Percentiles rank a stretch among this genome's conserved stretches.
Conservation (phyloP, 2,329 filamentous ascomycete genomes). For the Helminthosporium solani region DNA sequence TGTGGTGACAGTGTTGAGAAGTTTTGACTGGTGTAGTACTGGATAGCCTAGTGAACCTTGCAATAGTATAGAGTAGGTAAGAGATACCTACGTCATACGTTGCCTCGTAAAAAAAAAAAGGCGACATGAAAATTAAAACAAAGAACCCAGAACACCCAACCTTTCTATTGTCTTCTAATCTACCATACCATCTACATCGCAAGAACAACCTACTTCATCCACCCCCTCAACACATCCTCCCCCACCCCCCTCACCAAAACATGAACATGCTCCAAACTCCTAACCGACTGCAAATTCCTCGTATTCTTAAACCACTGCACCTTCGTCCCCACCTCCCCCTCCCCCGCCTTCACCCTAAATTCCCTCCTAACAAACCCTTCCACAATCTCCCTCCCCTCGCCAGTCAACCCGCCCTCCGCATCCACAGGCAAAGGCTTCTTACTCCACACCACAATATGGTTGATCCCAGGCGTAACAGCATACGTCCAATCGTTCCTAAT, state of each 20-base stretch:
- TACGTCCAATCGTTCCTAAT: slow-evolving; percentile 66
- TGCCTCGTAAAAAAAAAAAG: too few relatives aligned
- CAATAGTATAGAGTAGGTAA: too few relatives aligned
- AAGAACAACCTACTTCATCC: slow-evolving; percentile 32
- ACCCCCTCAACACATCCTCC: slow-evolving; percentile 47
- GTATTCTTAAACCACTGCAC: slow-evolving; percentile 68
- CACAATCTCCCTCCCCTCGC: slow-evolving; percentile 28
- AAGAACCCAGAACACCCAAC: too few relatives aligned
- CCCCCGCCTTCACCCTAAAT: slow-evolving; percentile 48
- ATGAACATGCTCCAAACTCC: slow-evolving; percentile 72
- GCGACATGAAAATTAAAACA: too few relatives aligned
- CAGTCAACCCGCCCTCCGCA: slow-evolving; percentile 33
- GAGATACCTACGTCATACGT: too few relatives aligned
- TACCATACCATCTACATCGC: too few relatives aligned
- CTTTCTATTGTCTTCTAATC: too few relatives aligned
- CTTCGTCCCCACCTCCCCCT: slow-evolving; percentile 44
- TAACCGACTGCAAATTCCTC: slow-evolving; percentile 60
- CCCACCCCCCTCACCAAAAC: slow-evolving; percentile 69
- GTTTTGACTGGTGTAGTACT: too few relatives aligned
- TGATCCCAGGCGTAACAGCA: slow-evolving; percentile 55
- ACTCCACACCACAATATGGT: slow-evolving; percentile 59
- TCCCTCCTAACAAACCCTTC: slow-evolving; percentile 39
- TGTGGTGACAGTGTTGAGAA: too few relatives aligned
- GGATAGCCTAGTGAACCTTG: too few relatives aligned
- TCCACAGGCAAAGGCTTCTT: slow-evolving; percentile 39